Percentiles rank a stretch among this genome's conserved stretches.
phyloP scores from a whole-genome alignment of 106 monocot genomes.

The Dactylorhiza incarnata region DNA sequence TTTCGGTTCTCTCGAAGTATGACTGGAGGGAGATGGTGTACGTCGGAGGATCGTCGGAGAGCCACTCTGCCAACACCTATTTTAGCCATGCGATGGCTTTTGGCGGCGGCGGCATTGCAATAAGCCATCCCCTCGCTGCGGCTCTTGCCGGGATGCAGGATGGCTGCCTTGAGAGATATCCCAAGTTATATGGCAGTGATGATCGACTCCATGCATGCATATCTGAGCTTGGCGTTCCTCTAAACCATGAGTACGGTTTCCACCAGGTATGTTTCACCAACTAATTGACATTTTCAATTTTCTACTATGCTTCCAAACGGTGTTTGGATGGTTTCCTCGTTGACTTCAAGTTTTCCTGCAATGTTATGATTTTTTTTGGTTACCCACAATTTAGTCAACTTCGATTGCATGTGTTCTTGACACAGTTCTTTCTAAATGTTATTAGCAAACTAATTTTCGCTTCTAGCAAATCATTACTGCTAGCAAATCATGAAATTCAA shows the following conservation, averaged over 20 bases:
- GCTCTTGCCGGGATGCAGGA: slow-evolving; percentile 62
- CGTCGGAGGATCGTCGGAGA: slow-evolving; percentile 72
- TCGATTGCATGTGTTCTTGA: neutral
- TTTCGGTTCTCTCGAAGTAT: slow-evolving; percentile 65
- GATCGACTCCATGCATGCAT: slow-evolving; percentile 91
- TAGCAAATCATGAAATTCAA: too few relatives aligned
- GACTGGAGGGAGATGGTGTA: slow-evolving; percentile 87
- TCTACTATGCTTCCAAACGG: too few relatives aligned
- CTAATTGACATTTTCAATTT: neutral
- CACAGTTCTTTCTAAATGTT: neutral
- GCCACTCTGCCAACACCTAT: slow-evolving; percentile 80
- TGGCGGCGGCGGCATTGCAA: slow-evolving; percentile 84
- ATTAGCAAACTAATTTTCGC: too few relatives aligned
- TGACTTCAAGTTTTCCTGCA: neutral
- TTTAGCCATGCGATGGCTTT: slow-evolving; percentile 92
- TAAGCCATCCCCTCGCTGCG: slow-evolving; percentile 64
- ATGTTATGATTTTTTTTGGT: neutral
- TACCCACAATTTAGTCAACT: neutral
- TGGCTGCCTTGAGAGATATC: slow-evolving; percentile 78
- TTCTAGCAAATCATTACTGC: too few relatives aligned
- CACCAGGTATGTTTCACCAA: slow-evolving; percentile 49
- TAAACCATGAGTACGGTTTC: slow-evolving; percentile 64
- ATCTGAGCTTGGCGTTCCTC: slow-evolving; percentile 77
- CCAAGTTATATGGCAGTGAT: slow-evolving; percentile 81
- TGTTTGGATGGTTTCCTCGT: neutral